Percentiles rank a stretch among this genome's conserved stretches.
Evolutionary conservation across 192 early-diverging fungal genomes (phyloP).

Genomic region (Podila minutissima): DNA sequence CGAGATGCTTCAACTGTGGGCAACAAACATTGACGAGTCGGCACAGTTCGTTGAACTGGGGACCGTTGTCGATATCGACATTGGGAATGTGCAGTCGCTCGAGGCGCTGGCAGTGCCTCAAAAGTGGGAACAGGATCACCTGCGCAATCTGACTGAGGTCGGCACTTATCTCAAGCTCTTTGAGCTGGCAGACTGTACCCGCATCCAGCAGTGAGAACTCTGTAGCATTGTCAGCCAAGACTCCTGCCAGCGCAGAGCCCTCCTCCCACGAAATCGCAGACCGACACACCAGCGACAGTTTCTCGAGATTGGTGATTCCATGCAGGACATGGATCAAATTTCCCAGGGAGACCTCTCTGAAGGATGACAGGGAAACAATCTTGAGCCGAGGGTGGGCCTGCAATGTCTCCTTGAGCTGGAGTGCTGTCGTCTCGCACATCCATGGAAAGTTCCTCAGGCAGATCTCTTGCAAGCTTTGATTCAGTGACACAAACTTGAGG

Average conservation of each 20-base stretch:
- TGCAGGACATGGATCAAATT: conserved; percentile 21
- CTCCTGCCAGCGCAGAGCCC: not conserved
- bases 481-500: conserved; percentile 17
- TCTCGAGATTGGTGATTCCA: conserved; percentile 2
- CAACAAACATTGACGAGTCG: not conserved
- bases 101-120: conserved; percentile 9
- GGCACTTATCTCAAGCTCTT: conserved; percentile 8
- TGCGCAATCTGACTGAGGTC: not conserved
- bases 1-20: conserved; percentile 7
- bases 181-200: not conserved
- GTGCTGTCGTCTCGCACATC: not conserved
- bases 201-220: not conserved
- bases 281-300: conserved; percentile 10
- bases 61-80: not conserved
- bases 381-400: conserved; percentile 3
- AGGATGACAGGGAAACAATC: conserved; percentile 5
- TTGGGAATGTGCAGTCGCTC: conserved; percentile 6
- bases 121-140: not conserved
- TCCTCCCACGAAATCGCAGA: not conserved
- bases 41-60: not conserved
- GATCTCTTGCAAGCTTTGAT: conserved; percentile 6
- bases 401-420: not conserved
- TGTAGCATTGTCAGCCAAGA: not conserved
- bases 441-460: conserved; percentile 13
- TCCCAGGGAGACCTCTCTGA: not conserved